phyloP scores from a whole-genome alignment of 176 grass and related monocot genomes.

The Zoysia japonica region DNA sequence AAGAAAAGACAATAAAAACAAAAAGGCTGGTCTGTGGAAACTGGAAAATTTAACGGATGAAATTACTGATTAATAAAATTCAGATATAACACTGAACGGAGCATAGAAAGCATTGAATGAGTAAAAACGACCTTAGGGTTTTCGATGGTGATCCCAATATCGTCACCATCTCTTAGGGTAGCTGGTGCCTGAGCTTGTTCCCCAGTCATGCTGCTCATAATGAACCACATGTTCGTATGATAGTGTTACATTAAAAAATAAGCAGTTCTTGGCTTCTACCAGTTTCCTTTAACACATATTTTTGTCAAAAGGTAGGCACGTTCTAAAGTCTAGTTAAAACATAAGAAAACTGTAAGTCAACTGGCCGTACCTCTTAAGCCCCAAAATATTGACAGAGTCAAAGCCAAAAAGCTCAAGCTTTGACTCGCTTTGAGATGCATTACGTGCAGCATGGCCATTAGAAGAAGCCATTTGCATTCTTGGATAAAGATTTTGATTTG shows the following conservation, averaged over 20 bases:
- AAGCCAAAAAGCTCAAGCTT: slow-evolving; percentile 97
- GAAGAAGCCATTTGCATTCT: slow-evolving; percentile 52
- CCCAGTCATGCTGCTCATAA: slow-evolving; percentile 80
- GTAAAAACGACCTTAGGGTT: slow-evolving; percentile 53
- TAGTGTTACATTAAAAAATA: slow-evolving; percentile 13
- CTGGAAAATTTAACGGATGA: not conserved
- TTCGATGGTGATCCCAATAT: slow-evolving; percentile 56
- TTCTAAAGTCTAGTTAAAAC: not conserved
- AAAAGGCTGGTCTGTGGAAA: not conserved
- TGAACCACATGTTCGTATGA: slow-evolving; percentile 26
- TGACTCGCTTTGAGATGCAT: slow-evolving; percentile 66
- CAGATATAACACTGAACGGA: not conserved
- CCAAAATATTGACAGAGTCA: slow-evolving; percentile 93
- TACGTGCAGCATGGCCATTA: slow-evolving; percentile 35
- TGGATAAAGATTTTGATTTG: slow-evolving; percentile 40
- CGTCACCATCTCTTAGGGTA: slow-evolving; percentile 63
- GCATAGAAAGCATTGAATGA: not conserved
- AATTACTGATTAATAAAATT: not conserved
- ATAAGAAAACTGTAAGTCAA: slow-evolving; percentile 1
- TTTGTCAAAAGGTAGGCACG: not conserved
- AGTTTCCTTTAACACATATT: slow-evolving; percentile 12
- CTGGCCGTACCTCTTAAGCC: slow-evolving; percentile 72
- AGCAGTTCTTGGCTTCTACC: not conserved
- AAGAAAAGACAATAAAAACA: not conserved
- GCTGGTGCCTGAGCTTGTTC: slow-evolving; percentile 55